Conservation (phyloP, 2,329 filamentous ascomycete genomes). For the Ascosphaera pollenicola region DNA sequence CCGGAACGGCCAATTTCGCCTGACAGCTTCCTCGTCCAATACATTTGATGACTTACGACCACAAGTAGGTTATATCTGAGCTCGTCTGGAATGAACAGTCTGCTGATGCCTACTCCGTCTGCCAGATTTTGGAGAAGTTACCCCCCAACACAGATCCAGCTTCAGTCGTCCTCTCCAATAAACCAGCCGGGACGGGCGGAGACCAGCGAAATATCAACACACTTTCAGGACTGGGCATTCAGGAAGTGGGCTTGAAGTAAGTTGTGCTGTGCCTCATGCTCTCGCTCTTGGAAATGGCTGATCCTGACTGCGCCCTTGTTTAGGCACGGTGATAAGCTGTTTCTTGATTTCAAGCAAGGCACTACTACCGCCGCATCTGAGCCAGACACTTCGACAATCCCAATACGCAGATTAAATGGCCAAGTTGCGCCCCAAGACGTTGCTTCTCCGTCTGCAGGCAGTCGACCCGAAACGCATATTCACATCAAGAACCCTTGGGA, state of each 20-base stretch:
- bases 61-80: constrained; percentile 16
- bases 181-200: constrained; percentile 31
- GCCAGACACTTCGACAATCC: constrained; percentile 7
- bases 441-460: neutral
- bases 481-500: constrained; percentile 82
- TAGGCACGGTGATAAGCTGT: constrained; percentile 82
- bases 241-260: constrained; percentile 34
- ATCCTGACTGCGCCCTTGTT: constrained; percentile 5
- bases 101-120: constrained; percentile 3
- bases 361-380: constrained; percentile 8
- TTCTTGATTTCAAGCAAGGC: constrained; percentile 52
- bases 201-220: constrained; percentile 30
- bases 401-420: constrained; percentile 17
- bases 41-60: constrained; percentile 40
- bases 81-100: neutral
- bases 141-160: constrained; percentile 31
- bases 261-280: constrained; percentile 5
- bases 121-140: constrained; percentile 36
- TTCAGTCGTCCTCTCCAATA: constrained; percentile 36
- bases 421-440: constrained; percentile 20
- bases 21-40: constrained; percentile 52
- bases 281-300: neutral
- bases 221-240: constrained; percentile 32
- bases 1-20: constrained; percentile 77
- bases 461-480: neutral